Evolutionary conservation across 495 filamentous ascomycete genomes (phyloP), one percentile per base, ranked within the genome.

Genomic region (Penicillium samsonianum): DNA sequence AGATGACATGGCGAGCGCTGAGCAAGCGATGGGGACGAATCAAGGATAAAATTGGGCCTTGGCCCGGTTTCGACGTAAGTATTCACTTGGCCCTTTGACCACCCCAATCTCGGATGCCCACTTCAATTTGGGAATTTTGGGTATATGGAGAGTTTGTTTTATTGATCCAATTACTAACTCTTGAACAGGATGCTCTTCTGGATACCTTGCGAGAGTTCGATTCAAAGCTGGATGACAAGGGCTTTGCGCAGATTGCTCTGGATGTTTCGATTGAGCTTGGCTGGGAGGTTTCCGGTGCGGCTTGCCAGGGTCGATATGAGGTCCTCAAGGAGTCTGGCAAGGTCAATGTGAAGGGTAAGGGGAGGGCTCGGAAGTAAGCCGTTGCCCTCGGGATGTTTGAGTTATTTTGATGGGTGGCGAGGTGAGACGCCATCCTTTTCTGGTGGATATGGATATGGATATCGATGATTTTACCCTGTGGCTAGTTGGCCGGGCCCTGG

Each of bases 11-110:
- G 17, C n/a, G 26, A 17, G n/a, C 48, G 8, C 20, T 53, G 11
- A 4, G 1, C 35, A 53, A n/a, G 12, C 23, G 38, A 7, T 53
- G 37, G 37, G 12, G 23, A 7, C 22, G 16, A 2, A 42, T 53
- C 3, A 22, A 23, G 25, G 11, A n/a, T 5, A 41, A 7, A 3
- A 31, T 53, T 19, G 51, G 40, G 3, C n/a, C 12, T 5, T 44
- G 51, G 51, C n/a, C 51, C 6, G 19, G 26, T 6, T 54, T 54
- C 23, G 41, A 54, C 14, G 52, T 52, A 52, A 11, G 50, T 40
- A 30, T 41, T 25, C 9, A 41, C 23, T 19, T 41, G 8, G 5
- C 16, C n/a, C n/a, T 52, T 28, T 14, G 10, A 14, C 19, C 2
- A 20, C 45, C 28, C 31, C 28, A 20, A 8, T 31, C 17, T 11